Evolutionary conservation across 768 basidiomycete species (phyloP).

Genomic region (Boletus fagicola): DNA sequence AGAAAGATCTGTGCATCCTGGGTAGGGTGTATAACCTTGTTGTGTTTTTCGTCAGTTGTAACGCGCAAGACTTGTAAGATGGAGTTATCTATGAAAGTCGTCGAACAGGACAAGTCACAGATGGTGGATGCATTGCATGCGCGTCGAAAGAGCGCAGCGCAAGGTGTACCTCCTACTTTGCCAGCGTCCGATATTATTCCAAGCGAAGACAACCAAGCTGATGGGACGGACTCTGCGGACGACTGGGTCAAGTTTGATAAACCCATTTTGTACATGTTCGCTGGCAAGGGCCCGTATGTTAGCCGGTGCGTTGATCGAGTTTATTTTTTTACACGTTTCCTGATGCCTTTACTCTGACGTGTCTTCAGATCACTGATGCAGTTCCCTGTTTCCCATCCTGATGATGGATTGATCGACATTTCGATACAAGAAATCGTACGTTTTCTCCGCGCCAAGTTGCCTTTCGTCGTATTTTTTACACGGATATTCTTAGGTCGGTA

Average conservation of each 20-base stretch:
- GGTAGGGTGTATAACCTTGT: background rate
- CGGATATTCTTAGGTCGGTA: conserved; percentile 26
- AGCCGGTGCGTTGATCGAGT: conserved; percentile 43
- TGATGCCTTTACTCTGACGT: background rate
- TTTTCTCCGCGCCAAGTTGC: background rate
- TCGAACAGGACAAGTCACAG: conserved; percentile 63
- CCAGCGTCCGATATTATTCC: conserved; percentile 13
- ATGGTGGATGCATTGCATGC: conserved; percentile 57
- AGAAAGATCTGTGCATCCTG: conserved; percentile 14
- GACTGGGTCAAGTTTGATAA: conserved; percentile 73
- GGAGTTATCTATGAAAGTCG: conserved; percentile 68
- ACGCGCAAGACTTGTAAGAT: conserved; percentile 64
- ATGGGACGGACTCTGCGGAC: conserved; percentile 38
- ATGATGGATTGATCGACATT: conserved; percentile 77
- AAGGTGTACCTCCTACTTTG: conserved; percentile 7
- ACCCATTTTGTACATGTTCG: conserved; percentile 67
- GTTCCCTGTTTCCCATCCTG: conserved; percentile 77
- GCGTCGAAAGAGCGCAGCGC: conserved; percentile 30
- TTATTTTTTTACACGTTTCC: background rate
- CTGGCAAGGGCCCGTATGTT: conserved; percentile 78
- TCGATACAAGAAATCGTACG: conserved; percentile 61
- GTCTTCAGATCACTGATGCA: conserved; percentile 66
- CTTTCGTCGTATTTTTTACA: background rate
- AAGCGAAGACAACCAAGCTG: conserved; percentile 12
- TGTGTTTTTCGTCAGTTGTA: conserved; percentile 43